Conservation (phyloP, 805 yeast genomes). For the Lachancea dasiensis region DNA sequence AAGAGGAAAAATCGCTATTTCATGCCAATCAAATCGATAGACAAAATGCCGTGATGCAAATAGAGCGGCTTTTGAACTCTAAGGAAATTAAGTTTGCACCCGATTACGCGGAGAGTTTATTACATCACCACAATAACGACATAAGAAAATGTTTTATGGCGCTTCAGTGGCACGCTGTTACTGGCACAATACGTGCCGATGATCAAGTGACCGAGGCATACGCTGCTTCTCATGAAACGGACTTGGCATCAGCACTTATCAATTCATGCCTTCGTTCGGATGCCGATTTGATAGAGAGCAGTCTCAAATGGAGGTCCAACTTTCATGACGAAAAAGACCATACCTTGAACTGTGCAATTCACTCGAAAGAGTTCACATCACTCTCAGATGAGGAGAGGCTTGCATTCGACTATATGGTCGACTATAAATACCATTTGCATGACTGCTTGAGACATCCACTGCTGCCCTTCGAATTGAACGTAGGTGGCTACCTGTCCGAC, state of each 20-base stretch:
- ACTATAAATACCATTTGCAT: slow-evolving; percentile 21
- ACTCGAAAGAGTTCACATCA: slow-evolving; percentile 4
- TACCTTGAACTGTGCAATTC: slow-evolving; percentile 12
- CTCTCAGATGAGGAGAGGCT: slow-evolving; percentile 18
- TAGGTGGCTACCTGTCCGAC: slow-evolving; percentile 11
- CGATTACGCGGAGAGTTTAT: slow-evolving; percentile 27
- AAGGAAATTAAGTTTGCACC: slow-evolving; percentile 33
- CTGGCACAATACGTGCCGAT: background rate
- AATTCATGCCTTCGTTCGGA: slow-evolving; percentile 11
- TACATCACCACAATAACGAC: slow-evolving; percentile 33
- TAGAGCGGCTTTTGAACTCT: slow-evolving; percentile 25
- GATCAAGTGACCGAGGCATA: background rate
- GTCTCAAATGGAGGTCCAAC: slow-evolving; percentile 17
- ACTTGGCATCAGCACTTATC: background rate
- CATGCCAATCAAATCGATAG: slow-evolving; percentile 24
- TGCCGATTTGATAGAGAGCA: slow-evolving; percentile 16
- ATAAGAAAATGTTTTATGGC: slow-evolving; percentile 42
- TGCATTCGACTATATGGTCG: slow-evolving; percentile 25
- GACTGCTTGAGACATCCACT: slow-evolving; percentile 14
- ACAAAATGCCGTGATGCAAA: slow-evolving; percentile 31
- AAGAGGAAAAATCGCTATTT: slow-evolving; percentile 37
- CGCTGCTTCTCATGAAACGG: background rate
- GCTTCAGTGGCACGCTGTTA: slow-evolving; percentile 34
- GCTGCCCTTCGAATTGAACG: slow-evolving; percentile 23
- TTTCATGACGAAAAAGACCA: slow-evolving; percentile 20